Conservation (phyloP, 1,284 basidiomycete species). For the Ganoderma lingzhi region DNA sequence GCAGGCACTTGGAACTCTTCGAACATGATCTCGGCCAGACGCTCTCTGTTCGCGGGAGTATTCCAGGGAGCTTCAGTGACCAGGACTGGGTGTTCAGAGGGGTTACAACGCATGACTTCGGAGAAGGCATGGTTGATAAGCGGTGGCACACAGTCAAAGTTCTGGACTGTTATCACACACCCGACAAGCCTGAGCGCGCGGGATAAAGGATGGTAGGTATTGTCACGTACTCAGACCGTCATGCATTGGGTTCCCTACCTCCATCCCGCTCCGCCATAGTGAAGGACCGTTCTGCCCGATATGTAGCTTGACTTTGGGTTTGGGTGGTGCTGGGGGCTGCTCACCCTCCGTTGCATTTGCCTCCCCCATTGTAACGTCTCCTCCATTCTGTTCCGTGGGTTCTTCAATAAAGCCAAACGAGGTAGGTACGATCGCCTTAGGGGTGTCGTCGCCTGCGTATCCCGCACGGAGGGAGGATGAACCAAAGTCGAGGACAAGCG, state of each 20-base stretch:
- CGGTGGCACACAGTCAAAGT: constrained; percentile 79
- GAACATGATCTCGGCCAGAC: constrained; percentile 96
- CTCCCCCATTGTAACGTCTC: constrained; percentile 67
- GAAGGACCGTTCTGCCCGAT: constrained; percentile 92
- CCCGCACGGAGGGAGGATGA: constrained; percentile 91
- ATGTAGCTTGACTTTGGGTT: constrained; percentile 70
- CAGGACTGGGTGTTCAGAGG: constrained; percentile 90
- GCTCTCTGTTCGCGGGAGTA: constrained; percentile 87
- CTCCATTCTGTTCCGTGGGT: constrained; percentile 42
- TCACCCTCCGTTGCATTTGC: constrained; percentile 45
- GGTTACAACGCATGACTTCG: constrained; percentile 77
- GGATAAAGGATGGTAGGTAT: background rate
- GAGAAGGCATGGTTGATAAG: constrained; percentile 81
- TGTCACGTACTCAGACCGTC: constrained; percentile 85
- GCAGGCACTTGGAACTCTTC: constrained; percentile 96
- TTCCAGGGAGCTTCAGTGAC: constrained; percentile 98
- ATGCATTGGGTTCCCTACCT: constrained; percentile 84
- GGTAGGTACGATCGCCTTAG: constrained; percentile 92
- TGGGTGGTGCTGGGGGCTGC: constrained; percentile 28
- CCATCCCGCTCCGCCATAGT: constrained; percentile 91
- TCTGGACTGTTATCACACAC: constrained; percentile 62
- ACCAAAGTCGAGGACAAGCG: constrained; percentile 95
- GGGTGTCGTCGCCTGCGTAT: constrained; percentile 97
- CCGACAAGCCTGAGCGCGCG: background rate
- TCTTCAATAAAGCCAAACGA: constrained; percentile 79